A percentile compares a stretch with the other conserved stretches of the same genome.
Conservation (phyloP, 805 yeast species). For the Wickerhamiella musiphila region DNA sequence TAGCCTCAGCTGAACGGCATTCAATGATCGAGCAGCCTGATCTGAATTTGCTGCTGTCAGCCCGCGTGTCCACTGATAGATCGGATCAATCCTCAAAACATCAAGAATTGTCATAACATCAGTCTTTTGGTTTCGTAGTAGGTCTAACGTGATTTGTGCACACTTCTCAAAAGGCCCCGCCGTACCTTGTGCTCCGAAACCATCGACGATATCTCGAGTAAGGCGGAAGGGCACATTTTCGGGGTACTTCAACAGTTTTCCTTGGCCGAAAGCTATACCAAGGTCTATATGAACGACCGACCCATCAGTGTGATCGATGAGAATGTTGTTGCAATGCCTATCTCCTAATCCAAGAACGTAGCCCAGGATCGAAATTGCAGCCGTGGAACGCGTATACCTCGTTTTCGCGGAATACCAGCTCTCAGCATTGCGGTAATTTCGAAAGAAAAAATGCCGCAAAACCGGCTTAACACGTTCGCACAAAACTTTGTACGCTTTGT, state of each 20-base stretch:
- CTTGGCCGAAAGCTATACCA: conserved; percentile 95
- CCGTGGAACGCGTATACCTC: conserved; percentile 58
- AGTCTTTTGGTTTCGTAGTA: conserved; percentile 45
- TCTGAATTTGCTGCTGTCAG: neutral
- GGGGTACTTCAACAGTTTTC: conserved; percentile 65
- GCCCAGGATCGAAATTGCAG: conserved; percentile 75
- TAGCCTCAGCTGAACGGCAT: conserved; percentile 54
- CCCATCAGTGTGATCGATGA: conserved; percentile 66
- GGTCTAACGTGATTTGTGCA: conserved; percentile 56
- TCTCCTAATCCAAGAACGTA: conserved; percentile 86
- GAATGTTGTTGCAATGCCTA: conserved; percentile 78
- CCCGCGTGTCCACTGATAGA: conserved; percentile 71
- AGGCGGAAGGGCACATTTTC: conserved; percentile 88
- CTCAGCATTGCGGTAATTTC: conserved; percentile 46
- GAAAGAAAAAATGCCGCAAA: conserved; percentile 52
- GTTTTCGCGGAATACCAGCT: conserved; percentile 56
- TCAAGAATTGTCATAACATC: conserved; percentile 68
- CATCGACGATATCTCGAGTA: conserved; percentile 82
- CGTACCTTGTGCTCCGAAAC: conserved; percentile 74
- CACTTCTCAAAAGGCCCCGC: conserved; percentile 59
- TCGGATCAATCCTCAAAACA: conserved; percentile 80
- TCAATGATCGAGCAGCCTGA: conserved; percentile 61
- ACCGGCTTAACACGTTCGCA: conserved; percentile 41
- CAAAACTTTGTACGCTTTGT: conserved; percentile 29
- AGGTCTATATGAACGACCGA: conserved; percentile 92